phyloP scores from a whole-genome alignment of 495 filamentous ascomycete genomes.

The Aspergillus affinis region DNA sequence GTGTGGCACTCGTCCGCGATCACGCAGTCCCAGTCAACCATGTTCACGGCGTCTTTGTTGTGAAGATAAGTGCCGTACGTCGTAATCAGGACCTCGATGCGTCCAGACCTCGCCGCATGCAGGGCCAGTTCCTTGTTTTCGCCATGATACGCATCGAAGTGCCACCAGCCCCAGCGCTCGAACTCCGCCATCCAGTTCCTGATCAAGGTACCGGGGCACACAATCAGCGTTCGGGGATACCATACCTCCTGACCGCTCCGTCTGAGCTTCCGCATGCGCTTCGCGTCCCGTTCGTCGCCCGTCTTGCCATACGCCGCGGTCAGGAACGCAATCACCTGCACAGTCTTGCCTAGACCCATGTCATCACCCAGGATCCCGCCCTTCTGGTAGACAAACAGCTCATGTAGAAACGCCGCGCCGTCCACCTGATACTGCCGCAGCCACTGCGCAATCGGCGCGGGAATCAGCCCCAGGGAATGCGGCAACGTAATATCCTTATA shows the following conservation, averaged over 20 bases:
- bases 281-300: constrained; percentile 81
- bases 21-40: constrained; percentile 92
- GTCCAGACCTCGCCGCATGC: constrained; percentile 69
- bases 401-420: constrained; percentile 83
- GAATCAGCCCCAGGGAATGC: constrained; percentile 79
- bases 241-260: constrained; percentile 54
- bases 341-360: constrained; percentile 96
- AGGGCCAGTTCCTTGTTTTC: constrained; percentile 69
- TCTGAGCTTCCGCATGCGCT: constrained; percentile 90
- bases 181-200: constrained; percentile 89
- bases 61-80: constrained; percentile 87
- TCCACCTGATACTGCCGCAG: constrained; percentile 88
- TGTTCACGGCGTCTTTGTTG: constrained; percentile 73
- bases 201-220: constrained; percentile 87
- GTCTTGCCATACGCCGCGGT: constrained; percentile 94
- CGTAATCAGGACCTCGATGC: constrained; percentile 86
- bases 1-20: constrained; percentile 94
- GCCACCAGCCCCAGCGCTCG: constrained; percentile 93
- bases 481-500: constrained; percentile 76
- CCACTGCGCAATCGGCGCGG: constrained; percentile 89
- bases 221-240: constrained; percentile 85
- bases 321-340: constrained; percentile 94
- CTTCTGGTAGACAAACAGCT: constrained; percentile 86
- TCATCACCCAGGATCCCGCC: constrained; percentile 93
- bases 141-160: constrained; percentile 80